Conservation (phyloP, 2,329 filamentous ascomycete genomes). For the Ophiocordyceps unilateralis region DNA sequence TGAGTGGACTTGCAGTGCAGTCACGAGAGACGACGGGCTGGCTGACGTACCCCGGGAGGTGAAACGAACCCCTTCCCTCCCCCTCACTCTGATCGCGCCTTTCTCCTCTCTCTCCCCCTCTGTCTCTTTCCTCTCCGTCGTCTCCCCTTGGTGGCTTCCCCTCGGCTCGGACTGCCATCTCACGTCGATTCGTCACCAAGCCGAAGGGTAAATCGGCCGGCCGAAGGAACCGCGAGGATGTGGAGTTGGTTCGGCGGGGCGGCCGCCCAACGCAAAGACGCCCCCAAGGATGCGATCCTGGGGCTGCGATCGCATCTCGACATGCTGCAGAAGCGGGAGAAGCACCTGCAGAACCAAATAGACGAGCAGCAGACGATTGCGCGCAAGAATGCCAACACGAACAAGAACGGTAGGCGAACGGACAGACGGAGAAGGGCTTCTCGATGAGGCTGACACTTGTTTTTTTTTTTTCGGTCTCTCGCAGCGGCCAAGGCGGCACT, state of each 20-base stretch:
- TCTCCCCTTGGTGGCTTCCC: no score
- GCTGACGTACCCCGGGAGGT: no score
- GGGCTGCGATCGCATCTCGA: conserved; percentile 75
- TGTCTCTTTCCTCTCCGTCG: no score
- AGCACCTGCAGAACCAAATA: conserved; percentile 80
- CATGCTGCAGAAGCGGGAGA: conserved; percentile 95
- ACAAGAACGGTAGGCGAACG: conserved; percentile 63
- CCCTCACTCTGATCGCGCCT: no score
- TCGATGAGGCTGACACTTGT: background rate
- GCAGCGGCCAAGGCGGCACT: conserved; percentile 79
- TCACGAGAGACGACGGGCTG: no score
- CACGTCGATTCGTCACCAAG: no score
- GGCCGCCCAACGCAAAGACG: conserved; percentile 71
- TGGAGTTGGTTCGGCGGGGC: conserved; percentile 88
- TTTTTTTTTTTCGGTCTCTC: background rate
- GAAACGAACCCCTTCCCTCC: no score
- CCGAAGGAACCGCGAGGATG: conserved; percentile 23
- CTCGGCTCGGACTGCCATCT: no score
- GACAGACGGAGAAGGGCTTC: background rate
- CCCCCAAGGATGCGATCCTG: conserved; percentile 91
- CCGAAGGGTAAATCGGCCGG: no score
- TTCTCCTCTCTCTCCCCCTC: no score
- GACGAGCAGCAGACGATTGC: conserved; percentile 81
- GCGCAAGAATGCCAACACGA: conserved; percentile 67
- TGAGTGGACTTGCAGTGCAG: no score